Evolutionary conservation across 352 stramenopile species (phyloP).

Genomic region (Pythium periplocum): DNA sequence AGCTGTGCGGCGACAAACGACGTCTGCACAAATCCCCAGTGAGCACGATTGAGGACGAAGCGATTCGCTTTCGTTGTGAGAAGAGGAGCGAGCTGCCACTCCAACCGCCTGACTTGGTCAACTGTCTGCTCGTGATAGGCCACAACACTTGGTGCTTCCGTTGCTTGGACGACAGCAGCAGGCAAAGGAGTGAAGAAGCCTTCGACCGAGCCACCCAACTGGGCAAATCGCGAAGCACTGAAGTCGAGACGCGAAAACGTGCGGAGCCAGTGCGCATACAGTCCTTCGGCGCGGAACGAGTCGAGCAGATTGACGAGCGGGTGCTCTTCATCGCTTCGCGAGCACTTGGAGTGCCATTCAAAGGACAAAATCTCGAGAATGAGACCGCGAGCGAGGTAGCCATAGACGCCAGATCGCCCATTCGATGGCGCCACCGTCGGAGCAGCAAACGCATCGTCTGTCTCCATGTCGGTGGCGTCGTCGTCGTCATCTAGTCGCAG

Average conservation of each 20-base stretch:
- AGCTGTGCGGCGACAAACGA: constrained; percentile 36
- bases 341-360: constrained; percentile 53
- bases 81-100: constrained; percentile 12
- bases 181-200: constrained; percentile 13
- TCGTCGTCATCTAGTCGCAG: constrained; percentile 28
- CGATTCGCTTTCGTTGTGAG: background rate
- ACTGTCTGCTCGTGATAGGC: constrained; percentile 16
- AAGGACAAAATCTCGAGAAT: constrained; percentile 59
- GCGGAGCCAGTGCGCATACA: constrained; percentile 65
- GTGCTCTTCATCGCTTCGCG: constrained; percentile 24
- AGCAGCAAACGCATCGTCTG: constrained; percentile 7
- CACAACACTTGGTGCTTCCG: constrained; percentile 15
- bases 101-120: constrained; percentile 4
- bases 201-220: constrained; percentile 17
- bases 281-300: constrained; percentile 48
- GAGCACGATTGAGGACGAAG: constrained; percentile 15
- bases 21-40: constrained; percentile 7
- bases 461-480: constrained; percentile 22
- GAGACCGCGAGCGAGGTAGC: constrained; percentile 46
- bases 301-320: constrained; percentile 44
- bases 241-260: constrained; percentile 65
- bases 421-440: constrained; percentile 17
- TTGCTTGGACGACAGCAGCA: background rate
- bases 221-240: constrained; percentile 18
- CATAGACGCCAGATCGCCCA: constrained; percentile 53